Conservation (phyloP, 768 basidiomycete species). For the Hericium coralloides region DNA sequence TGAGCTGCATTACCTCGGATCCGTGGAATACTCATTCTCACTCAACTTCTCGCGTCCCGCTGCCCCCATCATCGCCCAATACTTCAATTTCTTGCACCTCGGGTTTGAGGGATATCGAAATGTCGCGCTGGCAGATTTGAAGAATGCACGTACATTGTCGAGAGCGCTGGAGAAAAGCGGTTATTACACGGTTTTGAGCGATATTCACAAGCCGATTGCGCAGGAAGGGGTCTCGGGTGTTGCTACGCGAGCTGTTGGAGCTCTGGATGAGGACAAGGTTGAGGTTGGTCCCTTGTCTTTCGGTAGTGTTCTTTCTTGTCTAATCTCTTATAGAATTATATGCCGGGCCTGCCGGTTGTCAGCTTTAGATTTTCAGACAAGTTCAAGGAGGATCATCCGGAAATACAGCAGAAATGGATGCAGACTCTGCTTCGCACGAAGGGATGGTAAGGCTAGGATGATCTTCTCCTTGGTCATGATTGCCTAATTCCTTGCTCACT, state of each 20-base stretch:
- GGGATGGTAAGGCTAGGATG: slow-evolving; percentile 27
- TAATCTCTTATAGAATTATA: slow-evolving; percentile 33
- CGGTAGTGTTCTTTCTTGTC: neutral
- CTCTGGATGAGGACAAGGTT: slow-evolving; percentile 37
- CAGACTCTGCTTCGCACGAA: slow-evolving; percentile 39
- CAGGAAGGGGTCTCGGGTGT: slow-evolving; percentile 10
- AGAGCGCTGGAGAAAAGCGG: slow-evolving; percentile 51
- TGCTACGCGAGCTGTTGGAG: slow-evolving; percentile 23
- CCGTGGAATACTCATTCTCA: slow-evolving; percentile 67
- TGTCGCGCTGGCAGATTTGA: slow-evolving; percentile 37
- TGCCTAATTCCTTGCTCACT: neutral
- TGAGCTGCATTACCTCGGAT: slow-evolving; percentile 42
- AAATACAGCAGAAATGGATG: slow-evolving; percentile 50
- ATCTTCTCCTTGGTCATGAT: neutral
- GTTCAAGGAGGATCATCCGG: slow-evolving; percentile 42
- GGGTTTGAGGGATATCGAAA: slow-evolving; percentile 47
- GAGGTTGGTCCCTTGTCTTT: neutral
- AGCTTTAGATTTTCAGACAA: slow-evolving; percentile 45
- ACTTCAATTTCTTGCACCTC: slow-evolving; percentile 55
- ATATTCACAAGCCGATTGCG: slow-evolving; percentile 39
- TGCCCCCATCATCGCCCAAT: slow-evolving; percentile 52
- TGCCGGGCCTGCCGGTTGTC: slow-evolving; percentile 44
- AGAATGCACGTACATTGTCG: slow-evolving; percentile 55
- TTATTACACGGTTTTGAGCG: slow-evolving; percentile 42
- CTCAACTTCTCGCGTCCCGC: slow-evolving; percentile 54